Evolutionary conservation across 345 rosid species (phyloP), one percentile per base, ranked within the genome.

Genomic region (Eucalyptus shirleyi): DNA sequence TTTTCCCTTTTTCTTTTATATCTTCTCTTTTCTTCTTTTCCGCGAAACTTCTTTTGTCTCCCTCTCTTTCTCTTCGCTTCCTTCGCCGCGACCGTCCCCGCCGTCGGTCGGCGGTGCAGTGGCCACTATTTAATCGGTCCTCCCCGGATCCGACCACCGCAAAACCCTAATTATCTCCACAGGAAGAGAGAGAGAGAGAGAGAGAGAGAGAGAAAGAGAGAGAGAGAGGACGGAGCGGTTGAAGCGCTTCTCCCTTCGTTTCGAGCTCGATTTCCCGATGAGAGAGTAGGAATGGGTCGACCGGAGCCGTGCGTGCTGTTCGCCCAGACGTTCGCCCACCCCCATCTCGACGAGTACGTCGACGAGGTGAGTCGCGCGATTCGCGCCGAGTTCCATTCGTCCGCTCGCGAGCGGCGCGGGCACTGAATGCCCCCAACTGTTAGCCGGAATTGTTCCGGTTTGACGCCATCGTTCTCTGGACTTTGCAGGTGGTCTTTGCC

Each of bases 281-380:
- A 49, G 56, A 86, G 50, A 40, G 85, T 77, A 77, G 85, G 85
- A 40, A 90, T 98, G 99, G 98, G 97, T 83, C 95, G 99, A 88
- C 97, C 99, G 34, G 99, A 97, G 90, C 97, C 99, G 49, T 96
- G 96, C 93, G 97, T 98, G 90, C 91, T 98, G 91, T 98, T 97
- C 91, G 92, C 99, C 56, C 99, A 96, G 94, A 96, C 97, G 88
- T 98, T 98, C 92, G 97, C 94, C 90, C 99, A 98, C 90, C 95
- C 99, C 65, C 98, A 97, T 51, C 94, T 98, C 91, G 99, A 98
- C 90, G 99, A 98, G 92, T 97, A 98, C 91, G 99, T 98, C 44
- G 99, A 97, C 90, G 99, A 98, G 98, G 99, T 96, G 85, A 77
- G 85, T 77, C 13, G 17, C 15, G 15, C 47, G 85, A 21, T 72